Conservation (phyloP, 2,329 filamentous ascomycete species). For the Monosporascus sp. region DNA sequence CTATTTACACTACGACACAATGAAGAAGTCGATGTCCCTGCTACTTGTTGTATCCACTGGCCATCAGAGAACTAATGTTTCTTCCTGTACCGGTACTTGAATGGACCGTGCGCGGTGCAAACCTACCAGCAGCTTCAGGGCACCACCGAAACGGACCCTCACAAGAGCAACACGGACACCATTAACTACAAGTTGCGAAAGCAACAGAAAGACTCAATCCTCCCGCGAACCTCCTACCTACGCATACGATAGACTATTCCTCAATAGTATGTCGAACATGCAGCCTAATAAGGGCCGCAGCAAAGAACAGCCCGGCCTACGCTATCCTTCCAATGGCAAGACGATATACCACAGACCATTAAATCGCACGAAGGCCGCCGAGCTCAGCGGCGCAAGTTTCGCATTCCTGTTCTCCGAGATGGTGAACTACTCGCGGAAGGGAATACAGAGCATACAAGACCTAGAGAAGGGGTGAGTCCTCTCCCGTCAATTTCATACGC, state of each 20-base stretch:
- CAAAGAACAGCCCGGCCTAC: slow-evolving; percentile 59
- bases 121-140: too few relatives aligned
- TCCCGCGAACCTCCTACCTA: neutral
- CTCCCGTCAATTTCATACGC: too few relatives aligned
- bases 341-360: slow-evolving; percentile 96
- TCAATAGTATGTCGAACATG: slow-evolving; percentile 42
- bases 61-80: too few relatives aligned
- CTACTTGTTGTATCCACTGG: too few relatives aligned
- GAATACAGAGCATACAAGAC: slow-evolving; percentile 89
- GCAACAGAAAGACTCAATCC: neutral
- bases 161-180: neutral
- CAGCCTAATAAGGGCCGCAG: slow-evolving; percentile 41
- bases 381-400: slow-evolving; percentile 89
- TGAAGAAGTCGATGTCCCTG: too few relatives aligned
- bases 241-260: neutral
- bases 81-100: neutral
- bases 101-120: neutral
- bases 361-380: slow-evolving; percentile 80
- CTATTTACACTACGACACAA: too few relatives aligned
- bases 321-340: slow-evolving; percentile 88
- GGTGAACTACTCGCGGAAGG: slow-evolving; percentile 87
- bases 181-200: neutral
- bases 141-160: neutral
- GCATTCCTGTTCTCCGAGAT: slow-evolving; percentile 96
- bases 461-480: slow-evolving; percentile 73